Base-by-base conservation (phyloP, 768 basidiomycete species). In the Rhodotorula diobovata region DNA sequence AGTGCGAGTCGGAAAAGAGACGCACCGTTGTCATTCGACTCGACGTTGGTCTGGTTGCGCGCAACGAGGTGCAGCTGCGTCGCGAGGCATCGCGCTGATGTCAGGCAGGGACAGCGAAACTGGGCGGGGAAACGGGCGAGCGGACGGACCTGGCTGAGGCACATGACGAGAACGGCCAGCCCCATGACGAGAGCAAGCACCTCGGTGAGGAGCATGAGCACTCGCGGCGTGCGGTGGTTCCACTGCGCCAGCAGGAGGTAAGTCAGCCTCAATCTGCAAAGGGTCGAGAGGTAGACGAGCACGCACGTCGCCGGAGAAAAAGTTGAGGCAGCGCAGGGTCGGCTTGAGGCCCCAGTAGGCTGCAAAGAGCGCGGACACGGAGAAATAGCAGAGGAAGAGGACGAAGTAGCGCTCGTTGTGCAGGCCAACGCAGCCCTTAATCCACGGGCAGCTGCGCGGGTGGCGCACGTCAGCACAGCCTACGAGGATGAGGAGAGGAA, bases 391-490 rank as follows among this genome's bases (percentile, higher is more conserved):
- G 91, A 98, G 89, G 85, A 98, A 99, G 58, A 98, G 82, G 50
- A 95, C 85, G 77, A 99, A 99, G 81, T 97, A 93, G 0, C 95
- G 87, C 79, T 97, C 94, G 76, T 98, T 99, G 79, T 95, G 84
- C 14, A 98, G 80, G 20, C 95, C 95, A 55, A 99, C 95, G 79
- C 95, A 98, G 32, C 54, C 61, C 51, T 71, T 48, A 63, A 74
- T 70, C 80, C 81, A 82, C 45, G 81, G 81, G 63, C 82, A 83
- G 72, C 81, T 72, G 34, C 15, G 10, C 25, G 18, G n/a, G 35
- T 5, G 23, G 3, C 25, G 48, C 9, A 50, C 20, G 9, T 23
- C 0, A 7, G 35, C 30, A 23, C 4, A 30, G 51, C 37, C 21
- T 28, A 4, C 18, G n/a, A 15, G 18, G 32, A 34, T 12, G 28